Evolutionary conservation across 495 filamentous ascomycete species (phyloP).

Genomic region (Penicillium cataractarum): DNA sequence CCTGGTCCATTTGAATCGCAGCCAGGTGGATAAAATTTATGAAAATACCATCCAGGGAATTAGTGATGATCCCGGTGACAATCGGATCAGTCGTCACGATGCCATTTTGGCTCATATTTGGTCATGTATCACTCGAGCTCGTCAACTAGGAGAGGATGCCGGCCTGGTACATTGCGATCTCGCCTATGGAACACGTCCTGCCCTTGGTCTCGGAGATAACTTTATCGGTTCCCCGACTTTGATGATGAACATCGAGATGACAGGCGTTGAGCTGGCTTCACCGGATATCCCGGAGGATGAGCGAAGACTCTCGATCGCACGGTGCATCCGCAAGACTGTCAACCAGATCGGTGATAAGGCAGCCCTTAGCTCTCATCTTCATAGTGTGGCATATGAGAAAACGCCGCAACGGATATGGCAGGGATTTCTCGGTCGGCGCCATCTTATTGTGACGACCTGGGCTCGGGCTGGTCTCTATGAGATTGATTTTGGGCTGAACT

Average conservation of each 20-base stretch:
- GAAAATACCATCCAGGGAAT: conserved; percentile 5
- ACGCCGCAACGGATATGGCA: conserved; percentile 41
- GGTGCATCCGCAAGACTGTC: conserved; percentile 33
- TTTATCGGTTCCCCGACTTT: conserved; percentile 33
- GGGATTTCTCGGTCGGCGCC: conserved; percentile 34
- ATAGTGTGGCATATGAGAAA: conserved; percentile 33
- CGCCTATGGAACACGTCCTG: conserved; percentile 22
- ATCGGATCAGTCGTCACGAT: conserved; percentile 35
- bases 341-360: conserved; percentile 17
- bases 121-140: conserved; percentile 33
- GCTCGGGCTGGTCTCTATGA: conserved; percentile 31
- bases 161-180: conserved; percentile 31
- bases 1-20: conserved; percentile 27
- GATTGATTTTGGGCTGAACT: conserved; percentile 29
- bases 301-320: conserved; percentile 4
- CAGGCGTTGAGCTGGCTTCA: conserved; percentile 15
- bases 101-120: conserved; percentile 39
- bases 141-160: conserved; percentile 21
- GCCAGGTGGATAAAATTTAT: conserved; percentile 23
- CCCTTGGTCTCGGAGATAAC: conserved; percentile 20
- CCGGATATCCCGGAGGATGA: not conserved
- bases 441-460: conserved; percentile 39
- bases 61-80: not conserved
- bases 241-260: conserved; percentile 33
- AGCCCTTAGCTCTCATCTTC: conserved; percentile 29